Base-by-base conservation (phyloP, 257 asterid species). In the Nicotiana sylvestris region DNA sequence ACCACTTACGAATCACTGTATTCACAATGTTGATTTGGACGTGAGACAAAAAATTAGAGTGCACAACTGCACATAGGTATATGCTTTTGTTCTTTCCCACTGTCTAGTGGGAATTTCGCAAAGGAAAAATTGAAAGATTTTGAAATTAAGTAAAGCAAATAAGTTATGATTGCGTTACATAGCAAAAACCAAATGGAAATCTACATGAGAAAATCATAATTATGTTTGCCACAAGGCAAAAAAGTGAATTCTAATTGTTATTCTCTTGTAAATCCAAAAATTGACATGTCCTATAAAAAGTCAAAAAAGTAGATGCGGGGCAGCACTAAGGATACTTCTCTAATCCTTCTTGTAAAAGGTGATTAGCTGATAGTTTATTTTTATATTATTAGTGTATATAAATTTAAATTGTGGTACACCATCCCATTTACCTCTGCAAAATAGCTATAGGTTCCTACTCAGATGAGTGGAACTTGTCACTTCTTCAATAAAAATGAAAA, bases 151-250 rank as follows among this genome's bases (percentile, higher is more conserved):
- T 0, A 21, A 11, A 64, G 18, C n/a, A 27, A 64, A 27, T 29
- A 65, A 12, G 18, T 15, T 12, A 65, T 29, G 70, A 29, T 5
- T 72, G 61, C 13, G 8, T 21, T 72, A 51, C 15, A 46, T 15
- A 15, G 43, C 8, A 49, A 15, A 25, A 27, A 74, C n/a, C 80
- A 74, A 74, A 13, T 7, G 0, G 43, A 51, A 46, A 6, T 74
- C 2, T 15, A 49, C n/a, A 27, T 46, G 80, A 27, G 21, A 74
- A 72, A 74, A 51, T 74, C 64, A 74, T 74, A 74, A 74, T 74
- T 74, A 74, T 74, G 80, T 74, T 27, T 49, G 80, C 80, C 80
- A 74, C 80, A 49, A 15, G 51, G 43, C 6, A 2, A 72, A 65
- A 62, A 72, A 13, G 25, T 12, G n/a, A 72, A 21, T 25, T 7